Base-by-base conservation (phyloP, 305 asterid species). In the Rubia occidens region DNA sequence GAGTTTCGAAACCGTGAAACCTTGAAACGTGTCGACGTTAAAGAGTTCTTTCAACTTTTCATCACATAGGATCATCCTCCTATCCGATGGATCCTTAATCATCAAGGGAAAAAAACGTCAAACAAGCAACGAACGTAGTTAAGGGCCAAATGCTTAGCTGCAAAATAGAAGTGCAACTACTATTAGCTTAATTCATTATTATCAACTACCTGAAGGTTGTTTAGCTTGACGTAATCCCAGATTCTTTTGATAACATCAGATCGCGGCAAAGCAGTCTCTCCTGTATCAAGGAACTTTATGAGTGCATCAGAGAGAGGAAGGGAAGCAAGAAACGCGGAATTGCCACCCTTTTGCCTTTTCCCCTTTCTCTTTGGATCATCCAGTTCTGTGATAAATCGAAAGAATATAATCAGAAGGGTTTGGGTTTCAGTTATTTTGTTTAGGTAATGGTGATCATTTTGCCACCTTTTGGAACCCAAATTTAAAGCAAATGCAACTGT, bases 1-100 rank as follows among this genome's bases (percentile, higher is more conserved):
- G 68, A 80, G 81, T 71, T 93, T 90, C 17, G 87, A 49, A 54
- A 90, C 88, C 11, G 88, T 71, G 73, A 90, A 87, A 65, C 94
- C 97, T 72, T 65, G 67, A 82, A 87, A 87, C 58, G 90, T 86
- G 69, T 88, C 95, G 26, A 88, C 85, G 54, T 86, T 71, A 73
- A 89, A 84, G 58, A 89, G 96, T 67, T 93, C 94, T 80, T 88
- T 90, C 83, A 93, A 92, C 89, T 85, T 93, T 82, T 88, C 95
- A 67, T 93, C 98, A 20, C 96, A 82, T 71, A 88, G 1, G 73
- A 93, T 87, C 78, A 81, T 87, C 83, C 97, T 82, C 79, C 79
- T 85, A 80, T 89, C 94, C 42, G 95, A 82, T 11, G 95, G 96
- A 74, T 92, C 97, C 98, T 92, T 78, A 85, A 81, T 51, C 58